phyloP scores from a whole-genome alignment of 2,329 filamentous ascomycete genomes.

The Cladosporium sp. region DNA sequence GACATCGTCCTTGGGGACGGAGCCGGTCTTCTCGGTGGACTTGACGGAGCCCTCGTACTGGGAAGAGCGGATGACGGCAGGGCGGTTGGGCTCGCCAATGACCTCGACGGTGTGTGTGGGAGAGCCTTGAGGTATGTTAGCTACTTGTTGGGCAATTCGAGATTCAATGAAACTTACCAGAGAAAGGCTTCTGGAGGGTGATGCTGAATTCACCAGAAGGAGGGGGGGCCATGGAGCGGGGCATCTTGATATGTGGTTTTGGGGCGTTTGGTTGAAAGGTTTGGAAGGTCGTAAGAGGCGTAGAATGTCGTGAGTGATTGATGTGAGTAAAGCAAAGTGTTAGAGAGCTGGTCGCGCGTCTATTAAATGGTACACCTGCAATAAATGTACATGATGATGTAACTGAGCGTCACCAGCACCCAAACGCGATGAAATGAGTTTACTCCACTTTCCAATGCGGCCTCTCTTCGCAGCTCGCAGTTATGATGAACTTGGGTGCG shows the following conservation, averaged over 20 bases:
- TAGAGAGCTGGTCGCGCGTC: constrained; percentile 1
- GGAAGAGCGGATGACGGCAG: constrained; percentile 40
- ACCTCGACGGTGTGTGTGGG: constrained; percentile 42
- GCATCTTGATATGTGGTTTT: constrained; percentile 33
- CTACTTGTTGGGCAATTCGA: not conserved
- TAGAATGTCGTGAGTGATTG: not conserved
- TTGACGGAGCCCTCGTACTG: constrained; percentile 38
- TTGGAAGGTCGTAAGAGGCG: not conserved
- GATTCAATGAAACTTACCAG: constrained; percentile 27
- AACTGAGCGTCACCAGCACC: constrained; percentile 12
- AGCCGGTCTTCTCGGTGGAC: constrained; percentile 42
- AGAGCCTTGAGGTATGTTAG: constrained; percentile 32
- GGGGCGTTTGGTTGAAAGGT: not conserved
- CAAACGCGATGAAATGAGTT: not conserved
- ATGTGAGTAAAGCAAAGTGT: not conserved
- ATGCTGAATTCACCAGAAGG: constrained; percentile 42
- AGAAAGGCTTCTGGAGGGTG: constrained; percentile 39
- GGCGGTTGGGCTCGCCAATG: constrained; percentile 45
- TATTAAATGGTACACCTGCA: constrained; percentile 16
- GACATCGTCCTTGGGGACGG: constrained; percentile 46
- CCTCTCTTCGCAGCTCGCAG: constrained; percentile 11
- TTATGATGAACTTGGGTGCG: not conserved
- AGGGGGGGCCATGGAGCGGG: constrained; percentile 40
- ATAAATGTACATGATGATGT: constrained; percentile 15
- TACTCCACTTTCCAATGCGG: constrained; percentile 15